Evolutionary conservation across 2,329 filamentous ascomycete species (phyloP).

Genomic region (Cladorrhinum sp.): DNA sequence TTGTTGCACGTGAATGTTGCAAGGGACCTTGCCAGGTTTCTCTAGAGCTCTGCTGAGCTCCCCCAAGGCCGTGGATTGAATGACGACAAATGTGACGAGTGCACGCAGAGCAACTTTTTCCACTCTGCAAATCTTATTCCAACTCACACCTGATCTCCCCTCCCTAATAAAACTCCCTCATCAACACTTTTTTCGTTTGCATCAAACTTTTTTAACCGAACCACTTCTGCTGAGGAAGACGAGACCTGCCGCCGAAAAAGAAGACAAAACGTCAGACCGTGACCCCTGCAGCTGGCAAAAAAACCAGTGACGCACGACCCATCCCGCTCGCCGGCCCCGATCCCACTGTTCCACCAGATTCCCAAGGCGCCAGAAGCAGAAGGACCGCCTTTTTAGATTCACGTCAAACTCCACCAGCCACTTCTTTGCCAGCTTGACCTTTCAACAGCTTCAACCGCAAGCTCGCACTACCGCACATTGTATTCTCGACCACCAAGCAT

Average conservation of each 20-base stretch:
- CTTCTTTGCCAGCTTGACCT: slow-evolving; percentile 17
- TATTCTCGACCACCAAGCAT: neutral
- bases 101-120: neutral
- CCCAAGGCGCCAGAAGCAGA: slow-evolving; percentile 10
- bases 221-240: neutral
- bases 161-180: neutral
- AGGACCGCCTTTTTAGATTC: slow-evolving; percentile 16
- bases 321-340: slow-evolving; percentile 15
- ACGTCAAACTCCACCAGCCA: slow-evolving; percentile 21
- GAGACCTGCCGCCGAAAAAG: neutral
- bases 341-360: slow-evolving; percentile 16
- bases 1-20: slow-evolving; percentile 16
- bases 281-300: slow-evolving; percentile 10
- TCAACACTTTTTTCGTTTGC: neutral
- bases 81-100: slow-evolving; percentile 22
- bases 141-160: neutral
- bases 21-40: slow-evolving; percentile 13
- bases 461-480: slow-evolving; percentile 3
- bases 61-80: slow-evolving; percentile 1
- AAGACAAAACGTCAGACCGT: slow-evolving; percentile 16
- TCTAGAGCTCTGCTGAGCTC: slow-evolving; percentile 2
- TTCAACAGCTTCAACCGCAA: slow-evolving; percentile 1
- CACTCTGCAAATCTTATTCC: neutral
- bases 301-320: slow-evolving; percentile 10
- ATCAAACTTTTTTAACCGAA: too few relatives aligned